Evolutionary conservation across 2,329 filamentous ascomycete species (phyloP).

Genomic region (Acephala macrosclerotiorum): DNA sequence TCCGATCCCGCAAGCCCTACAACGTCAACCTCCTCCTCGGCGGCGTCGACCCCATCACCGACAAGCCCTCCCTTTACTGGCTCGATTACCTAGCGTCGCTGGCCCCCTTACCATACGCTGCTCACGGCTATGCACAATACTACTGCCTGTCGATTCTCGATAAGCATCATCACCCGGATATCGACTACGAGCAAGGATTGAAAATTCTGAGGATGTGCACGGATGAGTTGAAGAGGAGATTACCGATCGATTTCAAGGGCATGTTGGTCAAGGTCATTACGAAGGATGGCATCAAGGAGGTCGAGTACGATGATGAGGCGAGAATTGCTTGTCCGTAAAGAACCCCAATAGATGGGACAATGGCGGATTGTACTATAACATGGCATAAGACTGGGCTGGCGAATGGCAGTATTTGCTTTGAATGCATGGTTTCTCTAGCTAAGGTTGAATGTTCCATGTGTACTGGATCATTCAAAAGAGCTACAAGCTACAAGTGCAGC

Average conservation of each 20-base stretch:
- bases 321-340: slow-evolving; percentile 40
- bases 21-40: slow-evolving; percentile 96
- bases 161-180: slow-evolving; percentile 98
- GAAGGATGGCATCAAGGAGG: slow-evolving; percentile 87
- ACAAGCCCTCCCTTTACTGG: slow-evolving; percentile 95
- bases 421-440: background rate
- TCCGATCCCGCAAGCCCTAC: slow-evolving; percentile 93
- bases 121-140: slow-evolving; percentile 98
- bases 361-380: slow-evolving; percentile 13
- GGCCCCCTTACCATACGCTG: slow-evolving; percentile 90
- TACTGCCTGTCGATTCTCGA: slow-evolving; percentile 98
- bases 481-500: background rate
- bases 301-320: slow-evolving; percentile 79
- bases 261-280: slow-evolving; percentile 94
- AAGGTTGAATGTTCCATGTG: background rate
- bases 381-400: slow-evolving; percentile 18
- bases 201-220: slow-evolving; percentile 95
- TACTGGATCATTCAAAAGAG: background rate
- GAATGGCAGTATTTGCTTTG: slow-evolving; percentile 13
- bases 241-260: slow-evolving; percentile 99
- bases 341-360: slow-evolving; percentile 13
- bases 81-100: slow-evolving; percentile 93
- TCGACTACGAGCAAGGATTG: slow-evolving; percentile 85
- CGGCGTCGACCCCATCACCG: slow-evolving; percentile 89
- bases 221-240: slow-evolving; percentile 93